Base-by-base conservation (phyloP, 352 stramenopile species). In the Phytophthora hybrid region DNA sequence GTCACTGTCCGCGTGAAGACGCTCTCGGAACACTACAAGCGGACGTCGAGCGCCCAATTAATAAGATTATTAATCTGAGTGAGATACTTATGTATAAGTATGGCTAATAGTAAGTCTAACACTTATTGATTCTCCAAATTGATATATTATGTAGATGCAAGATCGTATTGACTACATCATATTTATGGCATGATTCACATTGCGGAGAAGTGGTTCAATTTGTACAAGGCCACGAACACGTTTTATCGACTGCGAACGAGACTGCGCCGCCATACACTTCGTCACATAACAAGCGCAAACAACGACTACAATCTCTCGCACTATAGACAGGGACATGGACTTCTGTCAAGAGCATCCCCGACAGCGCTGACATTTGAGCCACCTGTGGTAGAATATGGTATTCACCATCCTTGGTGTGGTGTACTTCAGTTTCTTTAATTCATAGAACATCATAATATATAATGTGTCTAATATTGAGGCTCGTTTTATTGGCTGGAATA, bases 1-100 rank as follows among this genome's bases (percentile, higher is more conserved):
- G 31, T 46, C 11, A 59, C 54, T 4, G 54, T 59, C 7, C 54
- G 54, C 4, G 54, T 59, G 5, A 59, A 59, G 21, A 59, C 31
- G 7, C 31, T 29, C 29, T 46, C 54, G 10, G 29, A 32, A 46
- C 29, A 47, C 29, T 29, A 47, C 54, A 44, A 59, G 18, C 29
- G 31, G 31, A 59, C 54, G 31, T 46, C 16, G 18, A 59, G 54
- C 39, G 54, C 4, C 54, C 54, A n/a, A 26, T 59, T 59, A 14
- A 29, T 46, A 44, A 46, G 29, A 59, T n/a, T 47, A 59, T 26
- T 26, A 26, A 26, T 26, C 23, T 3, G 23, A 31, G 5, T 47
- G 16, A 19, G 13, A 26, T 26, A 26, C 23, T 26, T 26, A 26
- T 26, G 23, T 26, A 26, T 26, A 26, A 26, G 23, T 26, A 26